These are phyloP conservation scores for Volvariella volvacea DNA, from an alignment of 1,284 basidiomycete genomes.

Conservation along the genomic window DNA sequence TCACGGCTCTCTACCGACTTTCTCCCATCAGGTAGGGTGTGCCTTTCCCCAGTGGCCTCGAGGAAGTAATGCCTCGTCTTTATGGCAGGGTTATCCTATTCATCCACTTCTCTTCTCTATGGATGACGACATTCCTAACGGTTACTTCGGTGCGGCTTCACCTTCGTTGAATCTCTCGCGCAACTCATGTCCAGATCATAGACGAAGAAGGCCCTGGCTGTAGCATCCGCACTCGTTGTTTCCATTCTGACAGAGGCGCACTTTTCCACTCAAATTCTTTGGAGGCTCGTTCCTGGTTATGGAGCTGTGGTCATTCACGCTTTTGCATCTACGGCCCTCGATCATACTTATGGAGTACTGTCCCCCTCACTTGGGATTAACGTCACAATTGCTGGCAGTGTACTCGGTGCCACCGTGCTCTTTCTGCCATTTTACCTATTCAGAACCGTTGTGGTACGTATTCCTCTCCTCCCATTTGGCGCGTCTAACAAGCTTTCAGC, in stretches of 20 bases:
- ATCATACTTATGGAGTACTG: slow-evolving; percentile 53
- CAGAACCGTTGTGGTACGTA: slow-evolving; percentile 47
- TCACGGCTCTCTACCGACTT: slow-evolving; percentile 59
- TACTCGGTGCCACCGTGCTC: slow-evolving; percentile 56
- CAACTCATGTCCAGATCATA: not conserved
- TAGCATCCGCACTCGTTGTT: slow-evolving; percentile 36
- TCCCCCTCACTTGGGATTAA: slow-evolving; percentile 48
- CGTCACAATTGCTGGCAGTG: slow-evolving; percentile 45
- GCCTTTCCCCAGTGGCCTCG: not conserved
- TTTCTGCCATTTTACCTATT: slow-evolving; percentile 59
- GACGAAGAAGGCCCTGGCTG: slow-evolving; percentile 36
- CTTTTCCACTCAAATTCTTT: slow-evolving; percentile 38
- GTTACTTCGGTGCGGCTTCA: slow-evolving; percentile 34
- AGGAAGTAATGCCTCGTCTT: not conserved
- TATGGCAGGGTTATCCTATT: slow-evolving; percentile 54
- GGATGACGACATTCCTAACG: slow-evolving; percentile 48
- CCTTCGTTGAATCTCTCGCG: slow-evolving; percentile 1
- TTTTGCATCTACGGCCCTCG: slow-evolving; percentile 48
- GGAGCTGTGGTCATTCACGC: slow-evolving; percentile 54
- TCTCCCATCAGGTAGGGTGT: slow-evolving; percentile 52
- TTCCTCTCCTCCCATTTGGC: slow-evolving; percentile 4
- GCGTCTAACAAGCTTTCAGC: slow-evolving; percentile 14
- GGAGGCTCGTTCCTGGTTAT: slow-evolving; percentile 52
- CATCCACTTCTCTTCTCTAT: slow-evolving; percentile 58
- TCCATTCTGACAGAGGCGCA: slow-evolving; percentile 50